A percentile compares a stretch with the other conserved stretches of the same genome.
These are phyloP conservation scores for Sherardia arvensis DNA, from an alignment of 257 asterid species.

Conservation along the genomic window DNA sequence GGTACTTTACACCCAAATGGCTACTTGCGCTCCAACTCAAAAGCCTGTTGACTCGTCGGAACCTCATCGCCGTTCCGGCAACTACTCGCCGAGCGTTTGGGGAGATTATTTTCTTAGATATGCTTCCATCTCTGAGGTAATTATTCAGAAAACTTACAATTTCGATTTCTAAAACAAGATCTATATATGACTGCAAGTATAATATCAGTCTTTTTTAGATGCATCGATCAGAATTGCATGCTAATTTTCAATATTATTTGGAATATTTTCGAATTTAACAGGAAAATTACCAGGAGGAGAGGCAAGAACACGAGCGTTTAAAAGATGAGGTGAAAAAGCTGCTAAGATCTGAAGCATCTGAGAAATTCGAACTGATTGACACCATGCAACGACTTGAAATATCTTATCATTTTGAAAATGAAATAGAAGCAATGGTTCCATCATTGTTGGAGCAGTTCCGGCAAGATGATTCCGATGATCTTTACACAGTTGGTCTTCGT, in stretches of 20 bases:
- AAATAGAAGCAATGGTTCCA: constrained; percentile 4
- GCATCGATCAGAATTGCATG: too few relatives aligned
- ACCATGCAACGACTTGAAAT: constrained; percentile 16
- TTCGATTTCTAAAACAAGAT: too few relatives aligned
- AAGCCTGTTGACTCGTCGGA: too few relatives aligned
- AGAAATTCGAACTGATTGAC: constrained; percentile 5
- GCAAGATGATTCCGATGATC: neutral
- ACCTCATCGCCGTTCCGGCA: constrained; percentile 9
- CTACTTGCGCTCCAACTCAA: neutral
- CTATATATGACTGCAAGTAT: too few relatives aligned
- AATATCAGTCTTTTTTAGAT: too few relatives aligned
- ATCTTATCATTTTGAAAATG: constrained; percentile 18
- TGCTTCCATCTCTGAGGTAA: neutral
- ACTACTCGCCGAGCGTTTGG: constrained; percentile 13
- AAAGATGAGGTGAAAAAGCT: constrained; percentile 1
- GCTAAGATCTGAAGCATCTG: neutral
- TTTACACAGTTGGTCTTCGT: constrained; percentile 9
- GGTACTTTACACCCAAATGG: neutral
- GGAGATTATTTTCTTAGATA: constrained; percentile 8
- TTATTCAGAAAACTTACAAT: too few relatives aligned
- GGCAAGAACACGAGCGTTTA: neutral
- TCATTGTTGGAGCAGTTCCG: neutral
- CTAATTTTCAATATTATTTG: too few relatives aligned
- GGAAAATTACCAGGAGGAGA: neutral
- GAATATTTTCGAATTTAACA: too few relatives aligned